Base-by-base conservation (phyloP, 2,329 filamentous ascomycete genomes). In the Fusarium compactum region DNA sequence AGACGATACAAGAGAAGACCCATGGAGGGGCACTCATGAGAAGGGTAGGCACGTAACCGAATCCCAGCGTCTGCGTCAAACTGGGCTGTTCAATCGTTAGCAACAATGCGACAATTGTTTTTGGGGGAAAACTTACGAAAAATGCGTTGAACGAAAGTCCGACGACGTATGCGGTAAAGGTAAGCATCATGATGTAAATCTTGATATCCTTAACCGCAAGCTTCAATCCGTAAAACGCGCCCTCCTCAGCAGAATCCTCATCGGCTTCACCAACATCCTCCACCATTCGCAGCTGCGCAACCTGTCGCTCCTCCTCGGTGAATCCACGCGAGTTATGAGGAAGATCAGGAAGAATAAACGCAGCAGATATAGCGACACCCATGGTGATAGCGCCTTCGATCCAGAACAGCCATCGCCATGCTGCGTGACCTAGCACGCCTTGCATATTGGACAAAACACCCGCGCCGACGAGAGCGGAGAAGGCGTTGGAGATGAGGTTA, bases 181-280 rank as follows among this genome's bases (percentile, higher is more conserved):
- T 87, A 9, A 90, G 58, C 84, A 89, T 89, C 85, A 90, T 86
- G 64, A 90, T 73, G 73, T 89, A 91, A 66, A 90, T 87, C 80
- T 90, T 90, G 68, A 80, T 18, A 66, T 91, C 89, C 76, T 86
- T 88, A 52, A 89, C 74, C 0, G 87, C 86, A 84, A 90, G 87
- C 55, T 85, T 80, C 30, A 89, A 76, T 12, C 89, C 89, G 11
- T 83, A 82, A 65, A 87, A 85, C 4, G 81, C 74, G 5, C 84
- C 83, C 70, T 87, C 82, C n/a, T 83, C 82, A 1, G 80, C 79
- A 0, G 81, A 80, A 70, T 89, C 87, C 9, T 78, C 80, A 62
- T 89, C 86, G 1, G 84, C 85, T 75, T 88, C 85, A 43, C 86
- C 87, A 2, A 87, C 85, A 68, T 89, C 87, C 76, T 89, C 86